Percentiles rank a stretch among this genome's conserved stretches.
These are phyloP conservation scores for Ogataea trehalophila DNA, from an alignment of 805 yeast species.

Conservation along the genomic window DNA sequence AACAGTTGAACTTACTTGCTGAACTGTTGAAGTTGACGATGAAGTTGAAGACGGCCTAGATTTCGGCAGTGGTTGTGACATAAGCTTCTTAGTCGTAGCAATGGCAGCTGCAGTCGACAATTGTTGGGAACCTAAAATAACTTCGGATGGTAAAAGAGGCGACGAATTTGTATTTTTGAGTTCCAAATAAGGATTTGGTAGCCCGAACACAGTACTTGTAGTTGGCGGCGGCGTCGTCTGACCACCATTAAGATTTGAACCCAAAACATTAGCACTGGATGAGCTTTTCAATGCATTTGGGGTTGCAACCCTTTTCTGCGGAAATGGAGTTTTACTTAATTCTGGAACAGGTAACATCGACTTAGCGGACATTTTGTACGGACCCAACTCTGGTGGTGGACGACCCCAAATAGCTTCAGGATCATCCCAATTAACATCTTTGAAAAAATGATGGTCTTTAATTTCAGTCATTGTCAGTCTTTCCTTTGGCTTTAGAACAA, in stretches of 20 bases:
- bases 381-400: constrained; percentile 60
- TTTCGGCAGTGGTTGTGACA: constrained; percentile 9
- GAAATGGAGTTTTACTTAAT: constrained; percentile 26
- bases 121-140: constrained; percentile 2
- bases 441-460: constrained; percentile 60
- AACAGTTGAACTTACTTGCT: background rate
- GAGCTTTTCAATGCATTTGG: background rate
- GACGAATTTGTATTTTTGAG: constrained; percentile 14
- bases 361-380: constrained; percentile 70
- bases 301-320: constrained; percentile 2
- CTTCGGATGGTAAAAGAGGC: constrained; percentile 14
- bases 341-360: constrained; percentile 75
- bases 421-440: constrained; percentile 49
- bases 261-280: constrained; percentile 3
- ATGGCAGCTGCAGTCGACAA: constrained; percentile 21
- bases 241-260: constrained; percentile 4
- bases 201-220: constrained; percentile 17
- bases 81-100: constrained; percentile 17
- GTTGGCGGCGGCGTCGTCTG: constrained; percentile 2
- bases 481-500: constrained; percentile 58
- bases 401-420: constrained; percentile 52
- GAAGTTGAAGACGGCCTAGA: constrained; percentile 5
- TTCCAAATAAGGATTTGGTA: constrained; percentile 15
- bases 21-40: background rate
- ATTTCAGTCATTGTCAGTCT: constrained; percentile 55